Evolutionary conservation across 2,329 filamentous ascomycete species (phyloP).

Genomic region (Cladorrhinum sp.): DNA sequence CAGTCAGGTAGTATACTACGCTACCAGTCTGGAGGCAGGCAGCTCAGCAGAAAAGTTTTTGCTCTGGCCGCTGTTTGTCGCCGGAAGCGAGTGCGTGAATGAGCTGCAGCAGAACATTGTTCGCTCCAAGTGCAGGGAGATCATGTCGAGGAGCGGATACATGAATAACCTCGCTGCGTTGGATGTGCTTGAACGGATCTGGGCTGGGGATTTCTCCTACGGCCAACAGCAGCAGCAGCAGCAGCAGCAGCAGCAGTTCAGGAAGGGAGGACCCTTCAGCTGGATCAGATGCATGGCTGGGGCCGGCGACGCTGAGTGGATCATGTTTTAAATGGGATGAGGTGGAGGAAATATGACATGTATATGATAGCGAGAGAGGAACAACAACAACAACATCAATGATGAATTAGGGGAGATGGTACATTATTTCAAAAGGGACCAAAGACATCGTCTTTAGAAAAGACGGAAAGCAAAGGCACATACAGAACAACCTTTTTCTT

Average conservation of each 20-base stretch:
- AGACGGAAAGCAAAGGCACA: too few species aligned
- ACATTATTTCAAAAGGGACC: too few species aligned
- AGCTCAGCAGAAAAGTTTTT: slow-evolving; percentile 80
- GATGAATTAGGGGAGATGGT: too few species aligned
- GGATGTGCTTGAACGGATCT: slow-evolving; percentile 81
- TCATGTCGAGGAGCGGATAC: slow-evolving; percentile 85
- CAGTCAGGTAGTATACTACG: slow-evolving; percentile 77
- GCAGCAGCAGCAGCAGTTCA: slow-evolving; percentile 17
- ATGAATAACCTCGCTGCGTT: slow-evolving; percentile 88
- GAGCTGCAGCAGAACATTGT: slow-evolving; percentile 76
- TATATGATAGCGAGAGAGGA: too few species aligned
- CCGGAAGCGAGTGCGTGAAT: slow-evolving; percentile 84
- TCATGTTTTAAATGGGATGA: slow-evolving; percentile 54
- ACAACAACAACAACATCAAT: too few species aligned
- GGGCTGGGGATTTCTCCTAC: slow-evolving; percentile 53
- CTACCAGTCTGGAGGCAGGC: slow-evolving; percentile 71
- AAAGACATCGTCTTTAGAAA: too few species aligned
- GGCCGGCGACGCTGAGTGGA: slow-evolving; percentile 61
- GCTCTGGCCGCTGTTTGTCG: slow-evolving; percentile 89
- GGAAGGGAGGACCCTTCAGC: slow-evolving; percentile 51
- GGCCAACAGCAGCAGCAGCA: slow-evolving; percentile 35
- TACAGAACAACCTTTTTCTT: background rate
- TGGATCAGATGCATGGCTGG: slow-evolving; percentile 58
- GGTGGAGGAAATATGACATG: background rate
- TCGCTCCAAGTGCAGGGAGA: slow-evolving; percentile 75